Conservation (phyloP, 2,329 filamentous ascomycete genomes). For the Nannizzia gypsea region DNA sequence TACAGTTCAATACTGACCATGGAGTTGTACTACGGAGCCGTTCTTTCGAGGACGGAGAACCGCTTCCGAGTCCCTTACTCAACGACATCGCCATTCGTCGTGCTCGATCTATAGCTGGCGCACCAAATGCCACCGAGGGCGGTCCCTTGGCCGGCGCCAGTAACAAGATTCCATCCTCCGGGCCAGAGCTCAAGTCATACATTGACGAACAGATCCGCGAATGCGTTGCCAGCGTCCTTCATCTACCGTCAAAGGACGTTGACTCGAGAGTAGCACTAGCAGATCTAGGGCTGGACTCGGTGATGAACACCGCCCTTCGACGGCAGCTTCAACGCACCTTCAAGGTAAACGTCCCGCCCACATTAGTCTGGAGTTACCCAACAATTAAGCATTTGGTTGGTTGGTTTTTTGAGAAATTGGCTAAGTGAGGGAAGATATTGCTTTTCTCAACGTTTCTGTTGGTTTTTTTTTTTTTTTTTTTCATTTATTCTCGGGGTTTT, state of each 20-base stretch:
- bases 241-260: neutral
- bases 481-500: neutral
- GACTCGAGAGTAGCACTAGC: neutral
- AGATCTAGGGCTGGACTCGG: neutral
- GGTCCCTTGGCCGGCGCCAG: neutral
- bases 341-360: neutral
- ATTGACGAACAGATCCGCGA: neutral
- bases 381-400: neutral
- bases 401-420: neutral
- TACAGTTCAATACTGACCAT: neutral
- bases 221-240: neutral
- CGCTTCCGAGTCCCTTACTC: neutral
- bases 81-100: neutral
- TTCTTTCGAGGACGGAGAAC: neutral
- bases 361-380: neutral
- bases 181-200: neutral
- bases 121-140: neutral
- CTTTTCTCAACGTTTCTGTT: neutral
- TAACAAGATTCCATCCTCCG: neutral
- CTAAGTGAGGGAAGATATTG: neutral
- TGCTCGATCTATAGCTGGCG: neutral
- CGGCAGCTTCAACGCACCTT: neutral
- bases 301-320: neutral
- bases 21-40: neutral
- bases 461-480: neutral